Evolutionary conservation across 2,329 filamentous ascomycete genomes (phyloP), one percentile per base, ranked within the genome.

Genomic region (Thermoascus crustaceus): DNA sequence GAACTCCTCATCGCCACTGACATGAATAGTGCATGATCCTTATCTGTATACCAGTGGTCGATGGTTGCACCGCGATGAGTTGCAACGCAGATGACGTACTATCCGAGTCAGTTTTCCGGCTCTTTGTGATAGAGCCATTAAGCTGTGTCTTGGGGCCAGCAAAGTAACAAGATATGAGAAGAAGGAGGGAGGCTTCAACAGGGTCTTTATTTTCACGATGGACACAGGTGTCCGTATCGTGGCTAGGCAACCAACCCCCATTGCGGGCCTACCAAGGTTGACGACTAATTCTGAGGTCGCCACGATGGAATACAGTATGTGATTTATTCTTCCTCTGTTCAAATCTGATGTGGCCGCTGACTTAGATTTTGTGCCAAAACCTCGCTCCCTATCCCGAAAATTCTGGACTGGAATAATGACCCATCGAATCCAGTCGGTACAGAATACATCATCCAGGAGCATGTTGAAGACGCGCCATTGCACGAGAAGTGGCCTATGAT

Each of bases 251-350:
- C 65, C 63, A 2, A 66, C 61, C 44, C 37, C 37, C 2, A 29
- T 63, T 21, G 59, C 61, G 42, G 64, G 63, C 7, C 61, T 60
- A 6, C 30, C 46, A 25, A 50, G 46, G 27, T 46, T 65, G 13
- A 55, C 51, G 1, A 68, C 61, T 4, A 53, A 49, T 37, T 68
- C 65, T 16, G 62, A 69, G 47, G 63, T 69, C 43, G 66, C 67
- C 18, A 69, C 64, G 1, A 61, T 69, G 30, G 46, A 47, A 30
- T 68, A 62, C 40, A 29, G 63, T 67, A 50, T 46, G 56, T 41
- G n/a, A n/a, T n/a, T n/a, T n/a, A n/a, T 23, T 21, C n/a, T 22
- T 1, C 11, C 14, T 19, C 16, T 18, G 13, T 10, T 10, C 7
- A 24, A 19, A 18, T 16, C 30, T 32, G 20, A 13, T 8, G 19